A percentile compares a stretch with the other conserved stretches of the same genome.
These are phyloP conservation scores for Xylaria sp. DNA, from an alignment of 2,329 filamentous ascomycete species.

Conservation along the genomic window DNA sequence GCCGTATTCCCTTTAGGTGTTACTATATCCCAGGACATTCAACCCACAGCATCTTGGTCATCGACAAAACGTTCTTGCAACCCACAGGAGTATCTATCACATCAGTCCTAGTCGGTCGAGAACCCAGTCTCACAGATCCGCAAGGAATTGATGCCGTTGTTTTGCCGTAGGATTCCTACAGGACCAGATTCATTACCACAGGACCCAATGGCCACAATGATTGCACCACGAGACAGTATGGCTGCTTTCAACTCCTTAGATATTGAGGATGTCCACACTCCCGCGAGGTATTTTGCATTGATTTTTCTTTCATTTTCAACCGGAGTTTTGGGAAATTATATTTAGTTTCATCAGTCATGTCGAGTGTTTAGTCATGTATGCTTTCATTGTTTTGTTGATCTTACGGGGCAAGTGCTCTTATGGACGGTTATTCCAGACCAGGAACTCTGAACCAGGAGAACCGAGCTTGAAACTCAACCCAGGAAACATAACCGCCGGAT, in stretches of 20 bases:
- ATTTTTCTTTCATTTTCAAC: constrained; percentile 57
- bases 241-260: constrained; percentile 64
- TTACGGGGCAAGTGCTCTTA: constrained; percentile 45
- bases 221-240: constrained; percentile 61
- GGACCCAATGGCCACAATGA: constrained; percentile 62
- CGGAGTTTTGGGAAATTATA: constrained; percentile 52
- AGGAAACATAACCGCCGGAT: constrained; percentile 39
- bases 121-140: constrained; percentile 46
- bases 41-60: constrained; percentile 28
- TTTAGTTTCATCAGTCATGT: constrained; percentile 50
- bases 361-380: constrained; percentile 49
- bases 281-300: constrained; percentile 69
- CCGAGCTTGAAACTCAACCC: constrained; percentile 29
- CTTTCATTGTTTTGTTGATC: constrained; percentile 39
- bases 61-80: constrained; percentile 39
- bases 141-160: constrained; percentile 41
- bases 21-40: constrained; percentile 44
- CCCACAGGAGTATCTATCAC: constrained; percentile 33
- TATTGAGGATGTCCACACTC: constrained; percentile 68
- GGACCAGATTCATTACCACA: constrained; percentile 48
- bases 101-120: constrained; percentile 40
- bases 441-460: constrained; percentile 37
- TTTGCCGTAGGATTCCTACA: constrained; percentile 54
- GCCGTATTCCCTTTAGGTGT: constrained; percentile 42
- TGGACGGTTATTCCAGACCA: constrained; percentile 25